These are phyloP conservation scores for Xylaria cubensis DNA, from an alignment of 495 filamentous ascomycete species.

Conservation along the genomic window DNA sequence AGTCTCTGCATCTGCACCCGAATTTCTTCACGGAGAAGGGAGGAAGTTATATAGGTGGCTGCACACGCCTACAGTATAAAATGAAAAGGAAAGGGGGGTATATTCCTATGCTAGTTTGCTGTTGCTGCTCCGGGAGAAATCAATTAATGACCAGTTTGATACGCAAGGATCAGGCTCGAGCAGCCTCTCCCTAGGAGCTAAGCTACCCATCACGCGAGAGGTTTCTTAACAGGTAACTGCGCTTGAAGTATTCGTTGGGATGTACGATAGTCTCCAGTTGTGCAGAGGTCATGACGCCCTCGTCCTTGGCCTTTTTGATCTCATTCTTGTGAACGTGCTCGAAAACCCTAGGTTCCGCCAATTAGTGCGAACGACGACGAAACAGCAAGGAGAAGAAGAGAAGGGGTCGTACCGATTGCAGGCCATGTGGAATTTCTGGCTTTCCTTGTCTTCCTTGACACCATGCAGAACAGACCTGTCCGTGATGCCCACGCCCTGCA, in stretches of 20 bases:
- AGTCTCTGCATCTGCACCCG: no score
- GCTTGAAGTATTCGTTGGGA: slow-evolving; percentile 97
- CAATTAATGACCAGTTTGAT: no score
- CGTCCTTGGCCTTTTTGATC: slow-evolving; percentile 86
- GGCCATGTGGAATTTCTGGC: slow-evolving; percentile 89
- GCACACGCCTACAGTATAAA: no score
- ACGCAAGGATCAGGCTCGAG: no score
- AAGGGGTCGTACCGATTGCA: slow-evolving; percentile 72
- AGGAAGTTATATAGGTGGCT: no score
- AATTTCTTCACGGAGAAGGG: no score
- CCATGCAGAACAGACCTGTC: slow-evolving; percentile 79
- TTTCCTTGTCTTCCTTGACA: slow-evolving; percentile 87
- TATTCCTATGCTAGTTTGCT: no score
- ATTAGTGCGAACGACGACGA: background rate
- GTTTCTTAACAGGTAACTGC: slow-evolving; percentile 87
- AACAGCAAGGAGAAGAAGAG: slow-evolving; percentile 10
- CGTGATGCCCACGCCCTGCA: slow-evolving; percentile 75
- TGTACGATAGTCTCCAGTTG: slow-evolving; percentile 96
- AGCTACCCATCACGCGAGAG: no score
- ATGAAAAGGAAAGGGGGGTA: no score
- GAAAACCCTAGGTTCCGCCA: slow-evolving; percentile 66
- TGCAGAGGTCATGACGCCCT: slow-evolving; percentile 74
- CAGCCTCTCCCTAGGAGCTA: no score
- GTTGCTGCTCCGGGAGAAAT: no score
- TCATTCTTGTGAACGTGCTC: slow-evolving; percentile 86